Evolutionary conservation across 768 basidiomycete genomes (phyloP).

Genomic region (Tephrocybe sp.): DNA sequence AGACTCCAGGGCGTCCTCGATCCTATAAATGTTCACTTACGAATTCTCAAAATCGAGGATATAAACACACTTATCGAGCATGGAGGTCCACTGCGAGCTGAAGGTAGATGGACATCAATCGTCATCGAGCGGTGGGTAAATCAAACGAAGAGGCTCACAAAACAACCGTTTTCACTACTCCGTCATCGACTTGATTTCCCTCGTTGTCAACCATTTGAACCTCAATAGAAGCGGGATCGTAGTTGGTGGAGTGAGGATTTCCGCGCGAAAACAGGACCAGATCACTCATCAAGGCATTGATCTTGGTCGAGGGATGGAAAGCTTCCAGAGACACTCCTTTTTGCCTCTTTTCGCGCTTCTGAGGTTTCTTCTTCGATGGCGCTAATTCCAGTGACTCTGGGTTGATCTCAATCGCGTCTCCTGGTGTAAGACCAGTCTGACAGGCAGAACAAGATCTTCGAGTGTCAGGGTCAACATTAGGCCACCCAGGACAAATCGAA

Average conservation of each 20-base stretch:
- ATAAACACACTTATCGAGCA: constrained; percentile 80
- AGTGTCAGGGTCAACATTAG: constrained; percentile 60
- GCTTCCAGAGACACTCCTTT: constrained; percentile 55
- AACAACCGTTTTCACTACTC: constrained; percentile 86
- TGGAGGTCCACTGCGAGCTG: constrained; percentile 93
- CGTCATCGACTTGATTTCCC: constrained; percentile 70
- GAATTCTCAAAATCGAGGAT: constrained; percentile 10
- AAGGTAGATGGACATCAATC: constrained; percentile 13
- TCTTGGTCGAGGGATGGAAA: constrained; percentile 84
- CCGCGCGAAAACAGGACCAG: constrained; percentile 76
- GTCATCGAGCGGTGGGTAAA: constrained; percentile 10
- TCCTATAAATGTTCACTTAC: constrained; percentile 36
- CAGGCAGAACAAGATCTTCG: constrained; percentile 76
- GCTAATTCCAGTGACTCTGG: constrained; percentile 50
- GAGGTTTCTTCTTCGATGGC: constrained; percentile 57
- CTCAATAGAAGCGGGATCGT: constrained; percentile 72
- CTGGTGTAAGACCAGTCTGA: constrained; percentile 59
- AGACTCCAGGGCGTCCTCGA: constrained; percentile 86
- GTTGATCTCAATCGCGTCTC: constrained; percentile 84
- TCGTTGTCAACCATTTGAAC: constrained; percentile 76
- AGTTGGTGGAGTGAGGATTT: constrained; percentile 89
- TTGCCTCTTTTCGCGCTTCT: constrained; percentile 65
- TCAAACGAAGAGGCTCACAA: constrained; percentile 61
- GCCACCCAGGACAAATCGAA: constrained; percentile 81
- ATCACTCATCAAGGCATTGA: constrained; percentile 79